phyloP scores from a whole-genome alignment of 441 rosid species.

The Jatropha podagrica region DNA sequence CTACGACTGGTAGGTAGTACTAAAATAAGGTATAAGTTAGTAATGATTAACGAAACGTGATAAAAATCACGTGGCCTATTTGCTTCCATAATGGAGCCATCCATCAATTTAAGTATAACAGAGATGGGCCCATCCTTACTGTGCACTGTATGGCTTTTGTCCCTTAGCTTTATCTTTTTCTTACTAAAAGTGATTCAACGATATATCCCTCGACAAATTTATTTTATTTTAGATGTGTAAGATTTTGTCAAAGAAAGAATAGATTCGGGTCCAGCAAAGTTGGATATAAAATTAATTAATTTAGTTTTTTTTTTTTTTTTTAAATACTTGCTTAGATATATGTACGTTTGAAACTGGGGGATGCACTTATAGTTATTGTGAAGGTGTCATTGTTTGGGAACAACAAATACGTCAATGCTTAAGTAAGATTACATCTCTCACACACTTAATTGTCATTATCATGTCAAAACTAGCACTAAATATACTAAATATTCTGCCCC shows the following conservation, averaged over 20 bases:
- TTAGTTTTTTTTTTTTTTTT: background rate
- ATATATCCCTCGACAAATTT: background rate
- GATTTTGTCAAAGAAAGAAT: background rate
- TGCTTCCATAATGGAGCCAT: background rate
- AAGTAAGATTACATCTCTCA: too few relatives aligned
- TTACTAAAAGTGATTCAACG: conserved; percentile 14
- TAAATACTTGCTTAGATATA: background rate
- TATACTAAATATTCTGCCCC: too few relatives aligned
- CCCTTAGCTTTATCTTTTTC: too few relatives aligned
- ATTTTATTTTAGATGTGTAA: background rate
- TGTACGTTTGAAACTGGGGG: background rate
- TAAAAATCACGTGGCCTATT: conserved; percentile 2
- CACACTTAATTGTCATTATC: too few relatives aligned
- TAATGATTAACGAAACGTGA: background rate
- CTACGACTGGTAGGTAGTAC: background rate
- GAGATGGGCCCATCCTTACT: too few relatives aligned
- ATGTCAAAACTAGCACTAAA: background rate
- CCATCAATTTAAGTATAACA: too few relatives aligned
- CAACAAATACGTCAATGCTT: background rate
- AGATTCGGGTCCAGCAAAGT: background rate
- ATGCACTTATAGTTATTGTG: background rate
- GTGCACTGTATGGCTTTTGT: too few relatives aligned
- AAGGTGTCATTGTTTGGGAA: too few relatives aligned
- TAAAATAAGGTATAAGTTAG: background rate
- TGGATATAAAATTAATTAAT: background rate